Base-by-base conservation (phyloP, 164 flowering plant species). In the Aristolochia californica region DNA sequence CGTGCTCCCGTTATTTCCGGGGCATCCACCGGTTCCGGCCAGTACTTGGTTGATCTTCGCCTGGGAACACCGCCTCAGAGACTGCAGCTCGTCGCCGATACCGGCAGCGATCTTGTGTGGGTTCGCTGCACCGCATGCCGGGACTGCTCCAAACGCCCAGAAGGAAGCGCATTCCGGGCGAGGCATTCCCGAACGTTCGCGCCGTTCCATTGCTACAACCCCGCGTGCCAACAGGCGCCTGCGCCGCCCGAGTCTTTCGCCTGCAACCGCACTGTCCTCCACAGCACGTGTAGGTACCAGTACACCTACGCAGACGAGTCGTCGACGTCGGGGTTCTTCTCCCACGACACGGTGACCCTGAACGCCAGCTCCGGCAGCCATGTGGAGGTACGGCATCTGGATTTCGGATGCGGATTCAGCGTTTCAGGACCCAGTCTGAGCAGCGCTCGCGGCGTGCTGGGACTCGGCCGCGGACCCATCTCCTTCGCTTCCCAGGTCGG, bases 41-140 rank as follows among this genome's bases (percentile, higher is more conserved):
- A 68, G 55, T 65, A 70, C 65, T 67, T 72, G 58, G 83, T 82
- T 45, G 64, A 72, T 24, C 71, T 88, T 57, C 63, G 54, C 5
- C 43, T 88, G 49, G 96, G 96, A 17, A 65, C 88, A 21, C 96
- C 96, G 1, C 85, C 91, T 0, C 88, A 80, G 48, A 61, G 48
- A 16, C 75, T 88, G 69, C 78, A 73, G 55, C 80, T 88, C 21
- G 77, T 85, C n/a, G 87, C 84, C 27, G 93, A 85, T 58, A 85
- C 90, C 55, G 96, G 96, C 47, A 76, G 83, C 68, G 96, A 88
- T 54, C 84, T 88, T 34, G 69, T 80, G 57, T 88, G 96, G 96
- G 76, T 78, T 44, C 57, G 63, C 18, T 86, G 94, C 76, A 79
- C 94, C 60, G 80, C 94, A 51, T 84, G 88, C 71, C 64, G 65